Base-by-base conservation (phyloP, 805 yeast species). In the Zygoascus tannicola region DNA sequence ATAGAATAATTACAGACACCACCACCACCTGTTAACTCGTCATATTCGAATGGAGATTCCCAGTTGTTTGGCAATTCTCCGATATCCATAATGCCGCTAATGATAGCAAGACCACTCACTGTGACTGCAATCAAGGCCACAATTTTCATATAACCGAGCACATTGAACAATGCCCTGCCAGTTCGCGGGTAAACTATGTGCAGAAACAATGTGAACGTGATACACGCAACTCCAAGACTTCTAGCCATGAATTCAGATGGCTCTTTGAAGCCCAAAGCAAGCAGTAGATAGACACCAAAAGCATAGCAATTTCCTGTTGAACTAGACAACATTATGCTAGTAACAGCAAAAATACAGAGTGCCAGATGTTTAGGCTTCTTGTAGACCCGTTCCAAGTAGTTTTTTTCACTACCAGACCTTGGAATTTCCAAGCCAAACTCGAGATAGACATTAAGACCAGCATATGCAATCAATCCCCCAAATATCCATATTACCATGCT, bases 391-490 rank as follows among this genome's bases (percentile, higher is more conserved):
- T 77, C 81, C 41, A 79, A 65, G 53, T 79, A 79, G 57, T 79
- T 79, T 60, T 77, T 76, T 56, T 79, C 85, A 36, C 85, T 85
- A 22, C 85, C 85, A 50, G 75, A 74, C 48, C 71, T 67, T 2
- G 85, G 84, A 51, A 79, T 69, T 39, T 76, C 79, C 2, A 77
- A 65, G 1, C 85, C 85, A 51, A 77, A 75, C 53, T 79, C 85
- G 56, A 80, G 66, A 53, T 78, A 79, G 2, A 76, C 78, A 47
- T 73, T 66, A 48, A 78, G 61, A 4, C 76, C 76, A 32, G 72
- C 62, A 35, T 66, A 73, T 2, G 83, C 79, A 35, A 78, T 67
- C 16, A 78, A 33, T 8, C 82, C 78, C 32, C 85, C 85, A n/a
- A 75, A 62, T 4, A 74, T 55, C 83, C 84, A 80, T 49, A 79